Percentiles rank a stretch among this genome's conserved stretches.
These are phyloP conservation scores for Porphyrellus sp. DNA, from an alignment of 1,284 basidiomycete species.

Conservation along the genomic window DNA sequence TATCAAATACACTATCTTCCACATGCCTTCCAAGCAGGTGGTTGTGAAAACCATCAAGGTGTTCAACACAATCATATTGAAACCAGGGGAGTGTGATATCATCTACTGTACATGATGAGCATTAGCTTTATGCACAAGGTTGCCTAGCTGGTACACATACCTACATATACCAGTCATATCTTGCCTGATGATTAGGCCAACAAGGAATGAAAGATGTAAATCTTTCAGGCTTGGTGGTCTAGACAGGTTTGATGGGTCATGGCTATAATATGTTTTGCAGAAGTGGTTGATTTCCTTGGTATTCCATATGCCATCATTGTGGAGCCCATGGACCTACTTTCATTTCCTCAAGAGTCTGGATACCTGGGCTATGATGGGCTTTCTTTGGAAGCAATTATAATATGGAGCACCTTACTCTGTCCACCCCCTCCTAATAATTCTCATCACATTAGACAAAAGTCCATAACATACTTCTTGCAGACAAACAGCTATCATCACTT, in stretches of 20 bases:
- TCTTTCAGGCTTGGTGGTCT: not conserved
- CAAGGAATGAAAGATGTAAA: not conserved
- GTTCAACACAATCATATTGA: not conserved
- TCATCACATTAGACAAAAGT: not conserved
- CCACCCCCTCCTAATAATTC: not conserved
- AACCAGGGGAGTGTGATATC: not conserved
- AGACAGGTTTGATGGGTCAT: not conserved
- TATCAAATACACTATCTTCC: not conserved
- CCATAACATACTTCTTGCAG: not conserved
- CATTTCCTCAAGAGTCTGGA: conserved; percentile 1
- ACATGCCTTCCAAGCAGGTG: accelerated
- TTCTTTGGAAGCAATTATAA: not conserved
- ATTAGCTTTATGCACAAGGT: not conserved
- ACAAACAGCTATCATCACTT: not conserved
- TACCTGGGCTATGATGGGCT: not conserved
- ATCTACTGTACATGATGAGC: conserved; percentile 1
- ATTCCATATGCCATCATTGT: not conserved
- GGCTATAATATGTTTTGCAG: not conserved
- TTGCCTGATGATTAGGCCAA: not conserved
- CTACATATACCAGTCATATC: not conserved
- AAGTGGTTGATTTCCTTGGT: not conserved
- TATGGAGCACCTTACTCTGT: not conserved
- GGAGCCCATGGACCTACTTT: not conserved
- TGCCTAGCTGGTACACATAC: accelerated
- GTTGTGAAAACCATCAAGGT: not conserved